Evolutionary conservation across 2,329 filamentous ascomycete species (phyloP).

Genomic region (Curvularia spicifera): DNA sequence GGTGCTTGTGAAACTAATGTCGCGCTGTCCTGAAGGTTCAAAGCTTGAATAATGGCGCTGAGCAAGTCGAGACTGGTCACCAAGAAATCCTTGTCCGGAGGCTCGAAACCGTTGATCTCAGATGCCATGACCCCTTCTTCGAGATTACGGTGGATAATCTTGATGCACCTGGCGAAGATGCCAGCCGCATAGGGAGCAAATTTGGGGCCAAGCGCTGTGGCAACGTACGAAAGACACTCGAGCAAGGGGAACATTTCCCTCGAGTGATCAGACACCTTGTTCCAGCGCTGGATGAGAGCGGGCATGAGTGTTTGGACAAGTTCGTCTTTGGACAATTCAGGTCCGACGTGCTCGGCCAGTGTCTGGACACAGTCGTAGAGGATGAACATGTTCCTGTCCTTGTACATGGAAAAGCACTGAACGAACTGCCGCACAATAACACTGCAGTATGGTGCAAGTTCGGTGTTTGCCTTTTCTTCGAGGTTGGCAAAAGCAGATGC

Average conservation of each 20-base stretch:
- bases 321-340: constrained; percentile 77
- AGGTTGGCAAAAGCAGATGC: constrained; percentile 95
- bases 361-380: constrained; percentile 99
- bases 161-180: constrained; percentile 86
- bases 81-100: constrained; percentile 94
- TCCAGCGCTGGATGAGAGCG: constrained; percentile 85
- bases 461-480: constrained; percentile 87
- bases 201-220: constrained; percentile 78
- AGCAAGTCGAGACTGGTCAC: constrained; percentile 93
- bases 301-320: constrained; percentile 91
- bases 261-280: constrained; percentile 84
- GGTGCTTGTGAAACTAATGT: constrained; percentile 77
- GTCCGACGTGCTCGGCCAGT: constrained; percentile 87
- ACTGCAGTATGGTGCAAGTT: constrained; percentile 82
- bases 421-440: constrained; percentile 94
- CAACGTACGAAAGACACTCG: constrained; percentile 96
- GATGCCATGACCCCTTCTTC: constrained; percentile 77
- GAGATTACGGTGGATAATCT: constrained; percentile 89
- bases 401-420: constrained; percentile 90
- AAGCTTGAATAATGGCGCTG: constrained; percentile 89
- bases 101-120: constrained; percentile 72
- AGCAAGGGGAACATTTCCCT: constrained; percentile 92
- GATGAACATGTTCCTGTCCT: constrained; percentile 98
- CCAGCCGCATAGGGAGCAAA: constrained; percentile 86
- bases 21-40: constrained; percentile 75